phyloP scores from a whole-genome alignment of 768 basidiomycete species.

The Agrocybe chaxingu region DNA sequence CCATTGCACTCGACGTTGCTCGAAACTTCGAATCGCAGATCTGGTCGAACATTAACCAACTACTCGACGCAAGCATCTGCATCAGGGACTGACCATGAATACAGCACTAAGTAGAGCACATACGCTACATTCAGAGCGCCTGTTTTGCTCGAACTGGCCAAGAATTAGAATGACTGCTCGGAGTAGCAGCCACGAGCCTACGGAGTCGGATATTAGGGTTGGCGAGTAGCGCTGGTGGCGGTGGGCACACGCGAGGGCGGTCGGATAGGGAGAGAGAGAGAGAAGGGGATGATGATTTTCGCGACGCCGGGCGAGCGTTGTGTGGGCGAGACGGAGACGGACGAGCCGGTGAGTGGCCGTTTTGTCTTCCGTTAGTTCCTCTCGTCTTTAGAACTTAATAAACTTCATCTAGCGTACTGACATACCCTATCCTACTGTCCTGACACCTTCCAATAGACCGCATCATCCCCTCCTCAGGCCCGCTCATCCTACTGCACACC shows the following conservation, averaged over 20 bases:
- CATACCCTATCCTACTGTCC: conserved; percentile 30
- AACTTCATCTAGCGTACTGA: conserved; percentile 2
- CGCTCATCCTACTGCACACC: conserved; percentile 45
- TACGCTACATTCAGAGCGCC: no score
- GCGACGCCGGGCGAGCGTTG: conserved; percentile 57
- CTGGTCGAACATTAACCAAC: no score
- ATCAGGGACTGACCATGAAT: no score
- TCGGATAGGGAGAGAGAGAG: no score
- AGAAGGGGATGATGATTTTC: conserved; percentile 49
- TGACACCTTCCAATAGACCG: conserved; percentile 70
- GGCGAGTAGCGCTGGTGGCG: conserved; percentile 11
- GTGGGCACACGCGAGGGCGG: conserved; percentile 26
- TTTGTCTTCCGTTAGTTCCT: neutral
- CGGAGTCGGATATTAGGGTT: conserved; percentile 29
- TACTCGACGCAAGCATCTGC: no score
- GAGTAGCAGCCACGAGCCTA: no score
- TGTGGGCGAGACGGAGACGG: conserved; percentile 78
- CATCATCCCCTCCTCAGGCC: conserved; percentile 46
- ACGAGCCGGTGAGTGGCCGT: conserved; percentile 75
- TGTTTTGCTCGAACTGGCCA: no score
- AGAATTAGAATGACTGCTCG: no score
- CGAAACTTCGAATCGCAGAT: no score
- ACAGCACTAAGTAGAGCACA: no score
- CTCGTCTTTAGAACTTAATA: neutral
- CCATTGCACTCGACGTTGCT: no score